Evolutionary conservation across 2,329 filamentous ascomycete species (phyloP).

Genomic region (Cordyceps javanica): DNA sequence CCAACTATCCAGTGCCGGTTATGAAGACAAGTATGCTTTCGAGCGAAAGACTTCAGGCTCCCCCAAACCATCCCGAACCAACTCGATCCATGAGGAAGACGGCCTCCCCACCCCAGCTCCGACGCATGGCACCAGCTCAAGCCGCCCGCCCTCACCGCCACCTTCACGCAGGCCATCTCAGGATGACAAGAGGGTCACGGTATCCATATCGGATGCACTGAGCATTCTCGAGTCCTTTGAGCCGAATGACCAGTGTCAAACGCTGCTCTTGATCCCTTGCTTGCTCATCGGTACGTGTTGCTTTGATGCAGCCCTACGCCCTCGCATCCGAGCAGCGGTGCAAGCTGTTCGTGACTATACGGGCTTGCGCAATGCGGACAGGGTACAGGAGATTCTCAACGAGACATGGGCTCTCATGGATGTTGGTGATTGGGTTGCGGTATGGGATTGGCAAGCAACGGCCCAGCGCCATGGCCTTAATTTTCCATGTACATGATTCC

Average conservation of each 20-base stretch:
- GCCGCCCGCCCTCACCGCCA: slow-evolving; percentile 34
- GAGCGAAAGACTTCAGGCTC: slow-evolving; percentile 22
- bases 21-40: not conserved
- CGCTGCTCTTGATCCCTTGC: slow-evolving; percentile 53
- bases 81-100: slow-evolving; percentile 34
- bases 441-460: slow-evolving; percentile 60
- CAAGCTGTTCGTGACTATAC: slow-evolving; percentile 51
- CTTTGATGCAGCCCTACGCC: slow-evolving; percentile 46
- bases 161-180: slow-evolving; percentile 41
- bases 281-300: slow-evolving; percentile 56
- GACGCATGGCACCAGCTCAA: slow-evolving; percentile 14
- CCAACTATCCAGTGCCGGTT: slow-evolving; percentile 1
- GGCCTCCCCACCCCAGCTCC: slow-evolving; percentile 15
- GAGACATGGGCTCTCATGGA: slow-evolving; percentile 57
- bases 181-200: slow-evolving; percentile 45
- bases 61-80: slow-evolving; percentile 32
- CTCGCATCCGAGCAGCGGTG: slow-evolving; percentile 45
- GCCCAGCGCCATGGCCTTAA: slow-evolving; percentile 47
- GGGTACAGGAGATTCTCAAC: slow-evolving; percentile 47
- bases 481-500: slow-evolving; percentile 43
- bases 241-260: slow-evolving; percentile 52
- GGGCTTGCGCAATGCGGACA: slow-evolving; percentile 52
- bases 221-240: slow-evolving; percentile 48
- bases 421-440: slow-evolving; percentile 47
- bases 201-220: slow-evolving; percentile 52